Evolutionary conservation across 164 flowering plant genomes (phyloP), one percentile per base, ranked within the genome.

Genomic region (Buxus sempervirens): DNA sequence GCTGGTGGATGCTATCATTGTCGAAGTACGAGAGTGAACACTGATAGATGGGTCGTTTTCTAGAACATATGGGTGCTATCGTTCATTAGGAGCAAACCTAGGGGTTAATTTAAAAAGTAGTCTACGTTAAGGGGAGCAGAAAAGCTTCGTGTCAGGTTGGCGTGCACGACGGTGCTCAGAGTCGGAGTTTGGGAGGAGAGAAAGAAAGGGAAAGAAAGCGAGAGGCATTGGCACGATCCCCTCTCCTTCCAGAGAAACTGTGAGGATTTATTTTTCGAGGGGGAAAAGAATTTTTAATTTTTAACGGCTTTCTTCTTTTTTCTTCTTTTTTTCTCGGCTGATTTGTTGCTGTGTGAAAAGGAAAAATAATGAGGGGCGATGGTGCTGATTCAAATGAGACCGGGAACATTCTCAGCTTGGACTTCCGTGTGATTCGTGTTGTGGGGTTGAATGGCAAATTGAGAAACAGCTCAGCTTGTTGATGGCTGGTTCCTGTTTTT

Each of bases 21-120:
- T 60, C 66, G 26, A 72, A 67, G 75, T 72, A 67, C 71, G 75
- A 72, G 71, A 24, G 32, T 16, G n/a, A n/a, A n/a, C n/a, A n/a
- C n/a, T n/a, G 23, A 54, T 16, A 54, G 32, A 58, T 58, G 60
- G 60, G 60, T 24, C 60, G 60, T 58, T 58, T 58, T 58, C 60
- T 24, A 18, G 32, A 24, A 21, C 16, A 7, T 15, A 57, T 14
- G 59, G 59, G 59, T 23, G 9, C 15, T 57, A 21, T 57, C 59
- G 59, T 57, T 23, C 22, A 19, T 22, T 57, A 22, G 12, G 1
- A n/a, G 1, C 1, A n/a, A 0, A 23, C n/a, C 2, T 57, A 25
- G 23, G 27, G 59, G 26, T 24, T 4, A 22, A 57, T 57, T 57
- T 57, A 23, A 4, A 57, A n/a, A 21, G 21, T 9, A 57, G 26